Evolutionary conservation across 805 yeast genomes (phyloP).

Genomic region (Wickerhamomyces ciferrii): DNA sequence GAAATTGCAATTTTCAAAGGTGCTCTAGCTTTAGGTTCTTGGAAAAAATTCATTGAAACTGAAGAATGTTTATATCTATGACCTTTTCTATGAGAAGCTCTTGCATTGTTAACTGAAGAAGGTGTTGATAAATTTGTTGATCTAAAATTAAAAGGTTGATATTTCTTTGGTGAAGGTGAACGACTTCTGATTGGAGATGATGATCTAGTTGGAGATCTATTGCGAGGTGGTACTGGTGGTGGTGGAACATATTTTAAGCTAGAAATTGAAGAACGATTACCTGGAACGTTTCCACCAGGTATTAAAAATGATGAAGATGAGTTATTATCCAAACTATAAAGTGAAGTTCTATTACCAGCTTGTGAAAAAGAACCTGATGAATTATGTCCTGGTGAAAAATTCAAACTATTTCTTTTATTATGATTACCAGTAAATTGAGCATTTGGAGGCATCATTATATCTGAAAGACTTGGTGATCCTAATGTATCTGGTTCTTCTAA

Average conservation of each 20-base stretch:
- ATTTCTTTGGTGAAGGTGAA: conserved; percentile 21
- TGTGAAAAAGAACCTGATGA: conserved; percentile 3
- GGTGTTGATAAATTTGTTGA: conserved; percentile 37
- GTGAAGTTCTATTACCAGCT: conserved; percentile 3
- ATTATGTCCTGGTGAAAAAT: conserved; percentile 8
- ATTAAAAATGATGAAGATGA: conserved; percentile 17
- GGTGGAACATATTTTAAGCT: conserved; percentile 22
- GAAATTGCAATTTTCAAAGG: conserved; percentile 75
- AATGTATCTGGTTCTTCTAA: conserved; percentile 6
- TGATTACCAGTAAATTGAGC: not conserved
- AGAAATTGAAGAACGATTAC: conserved; percentile 20
- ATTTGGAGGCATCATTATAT: conserved; percentile 13
- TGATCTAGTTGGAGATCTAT: conserved; percentile 22
- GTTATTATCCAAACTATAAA: conserved; percentile 9
- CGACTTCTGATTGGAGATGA: conserved; percentile 25
- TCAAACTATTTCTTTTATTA: not conserved
- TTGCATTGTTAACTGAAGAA: conserved; percentile 26
- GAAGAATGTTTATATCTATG: conserved; percentile 95
- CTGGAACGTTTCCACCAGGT: conserved; percentile 24
- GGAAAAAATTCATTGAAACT: conserved; percentile 92
- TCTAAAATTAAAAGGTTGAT: conserved; percentile 61
- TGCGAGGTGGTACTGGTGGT: conserved; percentile 18
- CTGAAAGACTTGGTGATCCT: conserved; percentile 7
- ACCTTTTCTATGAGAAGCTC: conserved; percentile 80
- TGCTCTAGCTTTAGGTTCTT: conserved; percentile 77